phyloP scores from a whole-genome alignment of 257 asterid genomes.

The Plantago elongata region DNA sequence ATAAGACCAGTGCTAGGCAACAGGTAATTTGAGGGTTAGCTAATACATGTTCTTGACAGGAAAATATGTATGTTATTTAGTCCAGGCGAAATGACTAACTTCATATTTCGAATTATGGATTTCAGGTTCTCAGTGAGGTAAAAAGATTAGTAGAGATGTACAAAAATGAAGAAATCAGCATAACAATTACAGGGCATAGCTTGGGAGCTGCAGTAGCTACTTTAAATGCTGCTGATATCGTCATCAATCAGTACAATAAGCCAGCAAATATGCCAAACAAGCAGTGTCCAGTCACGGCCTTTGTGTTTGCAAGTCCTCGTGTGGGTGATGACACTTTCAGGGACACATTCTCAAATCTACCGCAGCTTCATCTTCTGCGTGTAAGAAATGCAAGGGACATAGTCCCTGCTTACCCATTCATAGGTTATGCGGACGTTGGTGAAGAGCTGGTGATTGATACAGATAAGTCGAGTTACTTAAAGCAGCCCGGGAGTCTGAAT shows the following conservation, averaged over 20 bases:
- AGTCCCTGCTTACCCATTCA: conserved; percentile 51
- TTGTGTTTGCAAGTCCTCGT: conserved; percentile 66
- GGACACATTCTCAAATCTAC: conserved; percentile 9
- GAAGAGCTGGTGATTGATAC: conserved; percentile 54
- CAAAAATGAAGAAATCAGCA: conserved; percentile 65
- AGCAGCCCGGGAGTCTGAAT: conserved; percentile 35
- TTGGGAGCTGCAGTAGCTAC: conserved; percentile 74
- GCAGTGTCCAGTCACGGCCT: conserved; percentile 57
- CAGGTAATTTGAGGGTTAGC: conserved; percentile 41
- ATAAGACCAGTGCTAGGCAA: conserved; percentile 51
- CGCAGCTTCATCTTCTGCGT: conserved; percentile 36
- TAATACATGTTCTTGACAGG: too few species aligned
- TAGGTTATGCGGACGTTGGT: conserved; percentile 58
- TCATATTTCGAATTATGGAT: not conserved
- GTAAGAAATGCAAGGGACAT: conserved; percentile 46
- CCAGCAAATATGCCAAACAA: conserved; percentile 33
- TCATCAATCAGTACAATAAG: conserved; percentile 44
- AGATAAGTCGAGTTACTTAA: conserved; percentile 43
- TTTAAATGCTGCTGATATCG: conserved; percentile 62
- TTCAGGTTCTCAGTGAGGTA: conserved; percentile 60
- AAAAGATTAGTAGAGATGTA: conserved; percentile 51
- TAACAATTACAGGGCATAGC: conserved; percentile 76
- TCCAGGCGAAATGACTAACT: not conserved
- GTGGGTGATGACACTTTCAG: conserved; percentile 50
- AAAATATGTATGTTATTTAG: not conserved